Evolutionary conservation across 176 grass and related monocot genomes (phyloP).

Genomic region (Thinopyrum elongatum): DNA sequence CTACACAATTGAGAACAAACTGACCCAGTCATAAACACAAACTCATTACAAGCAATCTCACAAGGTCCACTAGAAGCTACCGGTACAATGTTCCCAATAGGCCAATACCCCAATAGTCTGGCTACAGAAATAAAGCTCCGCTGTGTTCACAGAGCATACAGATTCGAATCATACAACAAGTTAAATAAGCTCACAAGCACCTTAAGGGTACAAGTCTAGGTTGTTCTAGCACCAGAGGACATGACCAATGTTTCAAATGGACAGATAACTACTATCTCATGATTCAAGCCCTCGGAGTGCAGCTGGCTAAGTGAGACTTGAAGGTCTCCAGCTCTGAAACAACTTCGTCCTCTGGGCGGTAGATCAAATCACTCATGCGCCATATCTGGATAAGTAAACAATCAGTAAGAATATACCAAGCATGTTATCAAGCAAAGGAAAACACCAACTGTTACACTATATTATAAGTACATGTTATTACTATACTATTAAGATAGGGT

Average conservation of each 20-base stretch:
- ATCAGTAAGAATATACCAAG: constrained; percentile 11
- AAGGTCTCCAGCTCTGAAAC: constrained; percentile 83
- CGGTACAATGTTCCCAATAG: constrained; percentile 16
- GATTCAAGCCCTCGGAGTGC: constrained; percentile 47
- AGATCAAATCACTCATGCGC: constrained; percentile 88
- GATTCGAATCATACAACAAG: constrained; percentile 22
- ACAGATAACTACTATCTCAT: constrained; percentile 28
- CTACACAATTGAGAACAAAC: background rate
- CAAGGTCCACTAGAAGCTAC: background rate
- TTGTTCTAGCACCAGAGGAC: constrained; percentile 8
- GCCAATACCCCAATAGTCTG: constrained; percentile 19
- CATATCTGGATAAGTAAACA: constrained; percentile 65
- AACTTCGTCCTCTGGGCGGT: constrained; percentile 78
- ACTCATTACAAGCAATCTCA: background rate
- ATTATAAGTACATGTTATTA: background rate
- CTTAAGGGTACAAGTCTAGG: constrained; percentile 20
- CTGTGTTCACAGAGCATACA: background rate
- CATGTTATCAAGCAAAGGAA: background rate
- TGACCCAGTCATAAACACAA: background rate
- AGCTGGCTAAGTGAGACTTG: constrained; percentile 64
- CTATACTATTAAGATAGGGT: background rate
- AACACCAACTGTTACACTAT: background rate
- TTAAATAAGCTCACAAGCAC: constrained; percentile 30
- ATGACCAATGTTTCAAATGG: constrained; percentile 33
- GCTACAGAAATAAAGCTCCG: constrained; percentile 21